These are phyloP conservation scores for Conoideocrella luteorostrata DNA, from an alignment of 2,329 filamentous ascomycete genomes.

Conservation along the genomic window DNA sequence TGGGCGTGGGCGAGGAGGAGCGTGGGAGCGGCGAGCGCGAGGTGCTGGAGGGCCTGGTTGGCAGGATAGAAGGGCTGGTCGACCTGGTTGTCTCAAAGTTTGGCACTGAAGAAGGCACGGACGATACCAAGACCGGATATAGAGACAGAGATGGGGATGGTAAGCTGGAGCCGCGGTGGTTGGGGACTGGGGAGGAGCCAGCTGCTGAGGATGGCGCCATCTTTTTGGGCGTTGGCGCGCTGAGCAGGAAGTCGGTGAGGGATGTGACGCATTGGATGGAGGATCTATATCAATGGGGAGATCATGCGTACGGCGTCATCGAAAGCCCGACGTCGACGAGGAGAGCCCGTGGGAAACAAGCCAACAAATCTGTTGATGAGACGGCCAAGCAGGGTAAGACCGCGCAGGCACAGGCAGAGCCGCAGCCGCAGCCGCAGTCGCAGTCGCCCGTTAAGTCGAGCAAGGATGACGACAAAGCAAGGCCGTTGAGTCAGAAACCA, in stretches of 20 bases:
- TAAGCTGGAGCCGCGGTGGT: slow-evolving; percentile 57
- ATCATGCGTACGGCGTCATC: slow-evolving; percentile 75
- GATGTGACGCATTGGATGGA: slow-evolving; percentile 82
- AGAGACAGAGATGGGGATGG: slow-evolving; percentile 11
- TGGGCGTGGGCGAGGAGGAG: slow-evolving; percentile 93
- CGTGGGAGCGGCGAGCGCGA: slow-evolving; percentile 90
- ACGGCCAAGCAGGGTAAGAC: slow-evolving; percentile 2
- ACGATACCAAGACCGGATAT: slow-evolving; percentile 16
- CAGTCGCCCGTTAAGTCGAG: background rate
- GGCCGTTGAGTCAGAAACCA: no score
- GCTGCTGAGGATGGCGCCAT: slow-evolving; percentile 73
- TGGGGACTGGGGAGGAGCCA: slow-evolving; percentile 64
- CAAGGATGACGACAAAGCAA: background rate
- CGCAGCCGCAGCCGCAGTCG: no score
- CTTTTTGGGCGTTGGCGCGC: slow-evolving; percentile 71
- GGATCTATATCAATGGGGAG: slow-evolving; percentile 76
- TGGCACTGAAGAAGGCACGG: slow-evolving; percentile 42
- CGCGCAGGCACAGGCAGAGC: background rate
- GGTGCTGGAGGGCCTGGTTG: slow-evolving; percentile 82
- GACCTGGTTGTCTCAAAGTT: slow-evolving; percentile 86
- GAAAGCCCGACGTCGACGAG: slow-evolving; percentile 69
- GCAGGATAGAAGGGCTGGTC: slow-evolving; percentile 73
- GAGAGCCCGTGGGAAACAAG: slow-evolving; percentile 35
- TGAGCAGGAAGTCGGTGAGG: slow-evolving; percentile 65
- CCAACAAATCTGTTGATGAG: slow-evolving; percentile 10